Percentiles rank a stretch among this genome's conserved stretches.
Conservation (phyloP, 768 basidiomycete genomes). For the Tylopilus subfusipes region DNA sequence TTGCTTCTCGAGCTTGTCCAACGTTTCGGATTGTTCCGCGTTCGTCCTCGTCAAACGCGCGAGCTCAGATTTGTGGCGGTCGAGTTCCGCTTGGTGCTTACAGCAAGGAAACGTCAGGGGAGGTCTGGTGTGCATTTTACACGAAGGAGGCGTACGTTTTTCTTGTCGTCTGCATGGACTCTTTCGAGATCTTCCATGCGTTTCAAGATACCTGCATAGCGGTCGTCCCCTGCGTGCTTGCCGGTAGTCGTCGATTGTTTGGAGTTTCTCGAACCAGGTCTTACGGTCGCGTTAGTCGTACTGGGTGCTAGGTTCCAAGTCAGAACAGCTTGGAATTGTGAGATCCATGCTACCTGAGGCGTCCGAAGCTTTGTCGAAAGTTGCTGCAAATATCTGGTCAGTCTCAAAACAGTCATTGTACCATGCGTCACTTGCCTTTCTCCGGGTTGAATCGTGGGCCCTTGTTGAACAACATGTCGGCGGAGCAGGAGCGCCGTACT, state of each 20-base stretch:
- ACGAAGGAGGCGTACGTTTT: slow-evolving; percentile 41
- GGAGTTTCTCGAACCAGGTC: slow-evolving; percentile 27
- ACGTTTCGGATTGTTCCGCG: slow-evolving; percentile 48
- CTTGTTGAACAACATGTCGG: slow-evolving; percentile 41
- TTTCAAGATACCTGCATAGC: slow-evolving; percentile 52
- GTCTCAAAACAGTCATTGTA: background rate
- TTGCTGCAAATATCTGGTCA: background rate
- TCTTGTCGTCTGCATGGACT: slow-evolving; percentile 64
- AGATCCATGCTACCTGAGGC: slow-evolving; percentile 36
- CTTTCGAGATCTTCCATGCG: slow-evolving; percentile 64
- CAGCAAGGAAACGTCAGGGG: background rate
- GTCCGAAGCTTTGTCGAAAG: slow-evolving; percentile 37
- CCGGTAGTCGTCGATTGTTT: slow-evolving; percentile 15
- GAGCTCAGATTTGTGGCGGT: slow-evolving; percentile 56
- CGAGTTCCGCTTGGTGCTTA: slow-evolving; percentile 61
- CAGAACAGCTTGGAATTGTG: background rate
- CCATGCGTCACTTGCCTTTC: slow-evolving; percentile 8
- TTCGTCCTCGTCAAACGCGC: slow-evolving; percentile 43
- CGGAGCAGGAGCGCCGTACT: background rate
- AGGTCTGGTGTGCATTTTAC: background rate
- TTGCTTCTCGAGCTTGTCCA: slow-evolving; percentile 64
- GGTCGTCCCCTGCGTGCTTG: slow-evolving; percentile 35
- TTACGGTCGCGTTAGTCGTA: slow-evolving; percentile 26
- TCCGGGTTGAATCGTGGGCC: slow-evolving; percentile 36
- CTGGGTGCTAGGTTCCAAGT: slow-evolving; percentile 31